Evolutionary conservation across 768 basidiomycete genomes (phyloP).

Genomic region (Nevesoporus exiguus): DNA sequence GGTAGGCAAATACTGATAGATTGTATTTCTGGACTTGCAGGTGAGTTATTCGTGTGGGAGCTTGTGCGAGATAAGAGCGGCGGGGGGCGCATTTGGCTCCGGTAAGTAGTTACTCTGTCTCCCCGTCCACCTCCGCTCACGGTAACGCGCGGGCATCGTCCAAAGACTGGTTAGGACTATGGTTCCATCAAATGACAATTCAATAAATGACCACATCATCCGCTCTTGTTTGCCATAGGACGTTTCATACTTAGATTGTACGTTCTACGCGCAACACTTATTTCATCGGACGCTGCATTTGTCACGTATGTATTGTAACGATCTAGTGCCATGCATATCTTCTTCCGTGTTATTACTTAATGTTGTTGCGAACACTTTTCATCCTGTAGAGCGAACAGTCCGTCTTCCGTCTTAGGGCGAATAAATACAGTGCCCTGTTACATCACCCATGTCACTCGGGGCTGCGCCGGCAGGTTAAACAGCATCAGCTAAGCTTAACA

Average conservation of each 20-base stretch:
- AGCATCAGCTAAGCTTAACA: conserved; percentile 43
- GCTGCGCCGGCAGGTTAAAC: not conserved
- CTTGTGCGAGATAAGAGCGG: conserved; percentile 61
- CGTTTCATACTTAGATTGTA: conserved; percentile 17
- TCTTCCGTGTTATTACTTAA: conserved; percentile 14
- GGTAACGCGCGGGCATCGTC: too few species aligned
- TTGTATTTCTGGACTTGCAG: conserved; percentile 40
- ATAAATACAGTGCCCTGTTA: not conserved
- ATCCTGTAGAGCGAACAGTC: conserved; percentile 2
- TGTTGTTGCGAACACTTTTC: conserved; percentile 11
- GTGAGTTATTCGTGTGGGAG: conserved; percentile 45
- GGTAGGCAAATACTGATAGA: conserved; percentile 55
- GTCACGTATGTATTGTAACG: conserved; percentile 13
- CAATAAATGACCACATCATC: conserved; percentile 16
- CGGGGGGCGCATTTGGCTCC: conserved; percentile 60
- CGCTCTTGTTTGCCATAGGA: conserved; percentile 23
- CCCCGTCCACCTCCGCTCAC: not conserved
- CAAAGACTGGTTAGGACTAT: conserved; percentile 23
- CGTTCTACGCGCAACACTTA: conserved; percentile 7
- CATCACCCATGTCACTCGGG: not conserved
- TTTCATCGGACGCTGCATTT: conserved; percentile 14
- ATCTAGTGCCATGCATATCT: conserved; percentile 1
- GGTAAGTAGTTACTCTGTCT: conserved; percentile 36
- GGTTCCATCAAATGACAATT: conserved; percentile 21
- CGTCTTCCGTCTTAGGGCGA: not conserved